phyloP scores from a whole-genome alignment of 2,329 filamentous ascomycete species.

The Beauveria bassiana region DNA sequence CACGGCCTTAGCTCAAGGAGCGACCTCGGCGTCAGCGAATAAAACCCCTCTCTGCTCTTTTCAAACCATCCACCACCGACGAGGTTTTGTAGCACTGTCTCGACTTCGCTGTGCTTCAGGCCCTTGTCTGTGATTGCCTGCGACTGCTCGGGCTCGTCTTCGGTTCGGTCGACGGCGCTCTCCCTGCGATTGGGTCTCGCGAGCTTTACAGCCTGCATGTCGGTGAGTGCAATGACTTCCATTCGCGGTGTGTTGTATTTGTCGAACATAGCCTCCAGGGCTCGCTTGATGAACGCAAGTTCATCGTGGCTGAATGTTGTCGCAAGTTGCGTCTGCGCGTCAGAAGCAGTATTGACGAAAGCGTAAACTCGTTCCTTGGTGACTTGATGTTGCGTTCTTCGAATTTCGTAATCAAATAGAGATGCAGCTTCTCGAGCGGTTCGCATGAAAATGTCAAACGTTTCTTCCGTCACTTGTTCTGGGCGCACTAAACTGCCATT shows the following conservation, averaged over 20 bases:
- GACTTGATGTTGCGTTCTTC: conserved; percentile 62
- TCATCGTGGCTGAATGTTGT: conserved; percentile 76
- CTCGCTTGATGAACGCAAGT: conserved; percentile 78
- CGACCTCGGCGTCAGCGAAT: conserved; percentile 65
- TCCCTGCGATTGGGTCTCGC: conserved; percentile 40
- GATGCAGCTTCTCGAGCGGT: conserved; percentile 66
- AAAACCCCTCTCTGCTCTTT: conserved; percentile 63
- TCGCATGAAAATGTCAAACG: conserved; percentile 61
- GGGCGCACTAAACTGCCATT: conserved; percentile 33
- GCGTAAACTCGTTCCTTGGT: conserved; percentile 65
- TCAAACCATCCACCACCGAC: conserved; percentile 81
- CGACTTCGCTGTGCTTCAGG: conserved; percentile 70
- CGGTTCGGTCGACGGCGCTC: conserved; percentile 22
- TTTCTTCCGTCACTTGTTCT: conserved; percentile 58
- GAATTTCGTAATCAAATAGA: conserved; percentile 81
- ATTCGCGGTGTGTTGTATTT: conserved; percentile 71
- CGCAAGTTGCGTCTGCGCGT: conserved; percentile 77
- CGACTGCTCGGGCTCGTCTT: conserved; percentile 20
- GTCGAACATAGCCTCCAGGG: conserved; percentile 90
- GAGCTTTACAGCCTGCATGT: conserved; percentile 70
- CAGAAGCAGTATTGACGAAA: conserved; percentile 80
- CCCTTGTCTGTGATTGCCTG: conserved; percentile 39
- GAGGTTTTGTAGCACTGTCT: conserved; percentile 60
- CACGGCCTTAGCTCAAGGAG: conserved; percentile 80
- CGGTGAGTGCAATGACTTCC: conserved; percentile 76